Conservation (phyloP, 2,329 filamentous ascomycete genomes). For the Scedosporium minutisporum region DNA sequence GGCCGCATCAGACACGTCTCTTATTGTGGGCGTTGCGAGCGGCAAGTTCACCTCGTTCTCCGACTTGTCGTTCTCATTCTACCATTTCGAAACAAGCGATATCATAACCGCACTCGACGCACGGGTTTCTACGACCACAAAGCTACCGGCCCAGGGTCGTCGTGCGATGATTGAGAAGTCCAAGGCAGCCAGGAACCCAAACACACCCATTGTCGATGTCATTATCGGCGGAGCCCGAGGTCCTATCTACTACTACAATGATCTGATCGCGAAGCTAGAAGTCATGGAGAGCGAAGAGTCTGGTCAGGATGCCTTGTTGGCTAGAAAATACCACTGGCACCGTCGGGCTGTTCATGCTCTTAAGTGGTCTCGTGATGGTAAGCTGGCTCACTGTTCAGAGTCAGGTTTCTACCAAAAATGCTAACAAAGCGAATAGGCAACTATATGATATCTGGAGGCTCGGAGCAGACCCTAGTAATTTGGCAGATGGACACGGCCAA, state of each 20-base stretch:
- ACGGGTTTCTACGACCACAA: conserved; percentile 25
- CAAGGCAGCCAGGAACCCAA: conserved; percentile 10
- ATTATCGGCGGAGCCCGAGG: conserved; percentile 70
- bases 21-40: not conserved
- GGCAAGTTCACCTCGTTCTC: conserved; percentile 1
- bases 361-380: conserved; percentile 90
- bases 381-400: conserved; percentile 6
- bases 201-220: conserved; percentile 50
- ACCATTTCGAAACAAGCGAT: conserved; percentile 50
- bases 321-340: conserved; percentile 82
- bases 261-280: conserved; percentile 54
- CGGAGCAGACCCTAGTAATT: conserved; percentile 78
- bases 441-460: conserved; percentile 87
- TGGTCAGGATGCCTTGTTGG: conserved; percentile 40
- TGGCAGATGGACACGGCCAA: conserved; percentile 89
- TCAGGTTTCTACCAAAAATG: not conserved
- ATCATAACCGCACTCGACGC: conserved; percentile 60
- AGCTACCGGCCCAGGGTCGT: conserved; percentile 13
- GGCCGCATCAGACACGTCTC: not conserved
- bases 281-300: conserved; percentile 26
- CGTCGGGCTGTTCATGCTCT: conserved; percentile 70
- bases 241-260: conserved; percentile 70
- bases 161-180: conserved; percentile 11
- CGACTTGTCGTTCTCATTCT: conserved; percentile 43
- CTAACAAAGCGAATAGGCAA: conserved; percentile 51